These are phyloP conservation scores for Rhizophagus clarus DNA, from an alignment of 192 early-diverging fungal species.

Conservation along the genomic window DNA sequence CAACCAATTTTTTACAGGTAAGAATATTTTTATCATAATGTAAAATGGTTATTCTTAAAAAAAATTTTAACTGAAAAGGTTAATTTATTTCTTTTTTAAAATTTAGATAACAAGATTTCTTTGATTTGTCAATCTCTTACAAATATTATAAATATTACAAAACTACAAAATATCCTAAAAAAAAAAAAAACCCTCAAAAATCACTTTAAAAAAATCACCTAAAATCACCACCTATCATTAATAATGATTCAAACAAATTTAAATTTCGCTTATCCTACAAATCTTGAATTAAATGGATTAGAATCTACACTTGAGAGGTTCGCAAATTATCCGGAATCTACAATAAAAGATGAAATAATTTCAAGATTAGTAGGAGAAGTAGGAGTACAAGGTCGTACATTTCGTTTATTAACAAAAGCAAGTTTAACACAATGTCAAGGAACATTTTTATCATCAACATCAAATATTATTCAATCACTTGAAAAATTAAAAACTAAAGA, in stretches of 20 bases:
- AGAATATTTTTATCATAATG: no score
- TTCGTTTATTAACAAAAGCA: background rate
- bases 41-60: no score
- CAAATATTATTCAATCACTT: background rate
- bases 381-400: background rate
- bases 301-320: slow-evolving; percentile 6
- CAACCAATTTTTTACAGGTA: no score
- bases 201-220: no score
- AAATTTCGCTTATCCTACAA: background rate
- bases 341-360: slow-evolving; percentile 5
- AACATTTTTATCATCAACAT: background rate
- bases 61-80: no score
- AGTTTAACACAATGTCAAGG: background rate
- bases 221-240: background rate
- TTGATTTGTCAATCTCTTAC: no score
- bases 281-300: background rate
- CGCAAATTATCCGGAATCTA: background rate
- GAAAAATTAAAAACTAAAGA: background rate
- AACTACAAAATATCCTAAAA: no score
- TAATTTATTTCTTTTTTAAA: no score
- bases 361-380: background rate
- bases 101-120: no score
- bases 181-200: no score
- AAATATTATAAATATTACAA: no score
- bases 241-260: background rate